Conservation (phyloP, 2,329 filamentous ascomycete genomes). For the Claviceps purpurea region DNA sequence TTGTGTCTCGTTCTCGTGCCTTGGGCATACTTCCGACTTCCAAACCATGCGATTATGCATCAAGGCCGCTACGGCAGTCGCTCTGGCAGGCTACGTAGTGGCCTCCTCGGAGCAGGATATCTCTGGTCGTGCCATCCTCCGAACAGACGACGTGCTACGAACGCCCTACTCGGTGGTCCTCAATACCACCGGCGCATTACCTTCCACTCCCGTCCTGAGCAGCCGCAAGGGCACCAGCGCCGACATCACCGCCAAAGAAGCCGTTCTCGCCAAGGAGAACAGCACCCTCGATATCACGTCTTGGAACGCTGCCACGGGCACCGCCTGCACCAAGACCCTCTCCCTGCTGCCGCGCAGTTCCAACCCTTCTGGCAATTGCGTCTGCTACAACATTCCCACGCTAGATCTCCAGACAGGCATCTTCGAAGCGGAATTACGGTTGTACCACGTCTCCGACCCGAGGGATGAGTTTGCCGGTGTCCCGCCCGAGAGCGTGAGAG, state of each 20-base stretch:
- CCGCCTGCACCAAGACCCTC: conserved; percentile 47
- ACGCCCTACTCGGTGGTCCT: conserved; percentile 2
- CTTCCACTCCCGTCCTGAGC: background rate
- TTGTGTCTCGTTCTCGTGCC: background rate
- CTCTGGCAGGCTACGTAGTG: background rate
- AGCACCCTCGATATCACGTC: conserved; percentile 37
- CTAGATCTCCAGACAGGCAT: conserved; percentile 53
- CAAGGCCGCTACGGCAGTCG: background rate
- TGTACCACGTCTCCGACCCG: conserved; percentile 56
- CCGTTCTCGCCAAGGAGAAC: conserved; percentile 25
- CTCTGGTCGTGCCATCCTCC: background rate
- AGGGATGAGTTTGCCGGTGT: conserved; percentile 40
- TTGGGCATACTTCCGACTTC: background rate
- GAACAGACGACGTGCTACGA: conserved; percentile 4
- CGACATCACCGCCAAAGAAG: conserved; percentile 4
- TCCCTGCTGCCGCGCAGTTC: conserved; percentile 40
- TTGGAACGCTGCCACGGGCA: conserved; percentile 42
- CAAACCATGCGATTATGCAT: conserved; percentile 1
- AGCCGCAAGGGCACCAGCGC: conserved; percentile 4
- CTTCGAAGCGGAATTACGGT: conserved; percentile 64
- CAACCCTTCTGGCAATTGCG: conserved; percentile 64
- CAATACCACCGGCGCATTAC: background rate
- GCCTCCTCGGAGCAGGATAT: background rate
- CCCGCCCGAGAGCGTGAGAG: conserved; percentile 36
- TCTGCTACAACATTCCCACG: conserved; percentile 71